A percentile compares a stretch with the other conserved stretches of the same genome.
Evolutionary conservation across 805 yeast genomes (phyloP).

Genomic region (Komagataella populi): DNA sequence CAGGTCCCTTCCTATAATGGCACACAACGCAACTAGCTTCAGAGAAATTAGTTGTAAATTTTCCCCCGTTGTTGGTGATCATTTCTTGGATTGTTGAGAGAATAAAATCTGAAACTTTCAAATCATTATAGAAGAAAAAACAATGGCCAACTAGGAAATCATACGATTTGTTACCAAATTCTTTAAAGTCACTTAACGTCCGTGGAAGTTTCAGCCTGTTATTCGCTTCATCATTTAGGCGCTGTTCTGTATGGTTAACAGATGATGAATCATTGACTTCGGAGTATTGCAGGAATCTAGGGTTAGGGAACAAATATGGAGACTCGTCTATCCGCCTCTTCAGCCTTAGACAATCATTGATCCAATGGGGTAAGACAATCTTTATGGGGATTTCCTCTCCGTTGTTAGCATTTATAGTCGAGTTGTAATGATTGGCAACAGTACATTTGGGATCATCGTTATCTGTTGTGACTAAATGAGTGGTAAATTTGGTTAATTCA

Average conservation of each 20-base stretch:
- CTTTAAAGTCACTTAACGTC: neutral
- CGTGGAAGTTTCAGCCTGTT: neutral
- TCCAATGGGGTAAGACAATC: slow-evolving; percentile 70
- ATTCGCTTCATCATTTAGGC: neutral
- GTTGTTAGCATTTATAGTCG: slow-evolving; percentile 18
- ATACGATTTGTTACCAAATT: slow-evolving; percentile 5
- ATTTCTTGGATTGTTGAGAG: slow-evolving; percentile 24
- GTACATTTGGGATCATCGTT: slow-evolving; percentile 42
- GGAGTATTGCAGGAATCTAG: slow-evolving; percentile 7
- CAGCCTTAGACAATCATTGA: slow-evolving; percentile 51
- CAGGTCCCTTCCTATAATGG: slow-evolving; percentile 42
- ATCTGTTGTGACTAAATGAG: slow-evolving; percentile 60
- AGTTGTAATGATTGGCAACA: slow-evolving; percentile 28
- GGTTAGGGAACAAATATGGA: slow-evolving; percentile 34
- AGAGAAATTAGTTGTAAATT: slow-evolving; percentile 13
- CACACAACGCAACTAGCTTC: slow-evolving; percentile 45
- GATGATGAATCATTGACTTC: slow-evolving; percentile 5
- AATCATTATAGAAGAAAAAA: slow-evolving; percentile 42
- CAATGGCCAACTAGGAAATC: slow-evolving; percentile 26
- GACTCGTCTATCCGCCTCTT: slow-evolving; percentile 36
- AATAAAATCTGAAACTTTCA: slow-evolving; percentile 33
- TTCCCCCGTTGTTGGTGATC: slow-evolving; percentile 44
- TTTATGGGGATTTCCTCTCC: slow-evolving; percentile 19
- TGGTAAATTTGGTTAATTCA: slow-evolving; percentile 51
- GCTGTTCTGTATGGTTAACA: neutral